Conservation (phyloP, 352 stramenopile species). For the Phytopythium chamaehyphon region DNA sequence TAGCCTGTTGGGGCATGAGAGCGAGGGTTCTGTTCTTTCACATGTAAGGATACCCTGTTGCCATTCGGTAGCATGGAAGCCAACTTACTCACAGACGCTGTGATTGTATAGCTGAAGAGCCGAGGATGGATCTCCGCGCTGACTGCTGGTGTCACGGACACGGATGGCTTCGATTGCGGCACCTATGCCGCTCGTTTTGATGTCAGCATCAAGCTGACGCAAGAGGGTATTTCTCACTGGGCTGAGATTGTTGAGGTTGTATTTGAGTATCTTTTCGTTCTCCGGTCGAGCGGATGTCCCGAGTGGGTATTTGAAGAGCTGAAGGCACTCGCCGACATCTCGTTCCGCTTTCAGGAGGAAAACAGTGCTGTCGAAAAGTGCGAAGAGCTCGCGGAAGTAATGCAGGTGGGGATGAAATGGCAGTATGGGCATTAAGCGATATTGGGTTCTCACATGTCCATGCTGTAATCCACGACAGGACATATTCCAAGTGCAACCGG, state of each 20-base stretch:
- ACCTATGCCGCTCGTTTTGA: slow-evolving; percentile 67
- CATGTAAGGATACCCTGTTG: slow-evolving; percentile 34
- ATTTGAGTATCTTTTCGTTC: slow-evolving; percentile 69
- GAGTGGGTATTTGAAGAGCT: slow-evolving; percentile 77
- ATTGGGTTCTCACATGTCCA: slow-evolving; percentile 3
- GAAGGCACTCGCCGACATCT: slow-evolving; percentile 59
- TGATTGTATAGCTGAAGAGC: slow-evolving; percentile 53
- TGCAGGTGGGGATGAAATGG: slow-evolving; percentile 36
- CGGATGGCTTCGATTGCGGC: slow-evolving; percentile 66
- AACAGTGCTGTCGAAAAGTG: slow-evolving; percentile 58
- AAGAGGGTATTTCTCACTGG: slow-evolving; percentile 56
- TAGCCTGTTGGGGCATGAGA: slow-evolving; percentile 78
- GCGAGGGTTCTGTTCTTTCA: slow-evolving; percentile 76
- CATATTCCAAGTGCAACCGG: slow-evolving; percentile 48
- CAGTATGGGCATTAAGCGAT: neutral
- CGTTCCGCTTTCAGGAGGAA: slow-evolving; percentile 76
- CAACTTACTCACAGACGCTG: neutral
- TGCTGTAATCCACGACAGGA: slow-evolving; percentile 17
- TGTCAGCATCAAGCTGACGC: slow-evolving; percentile 69
- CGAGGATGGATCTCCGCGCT: slow-evolving; percentile 73
- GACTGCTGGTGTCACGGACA: slow-evolving; percentile 64
- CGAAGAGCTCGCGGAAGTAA: slow-evolving; percentile 67
- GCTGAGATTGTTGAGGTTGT: slow-evolving; percentile 52
- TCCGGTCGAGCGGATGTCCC: slow-evolving; percentile 40
- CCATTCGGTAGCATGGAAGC: too few species aligned